Conservation (phyloP, 257 asterid species). For the Solanum arcanum region DNA sequence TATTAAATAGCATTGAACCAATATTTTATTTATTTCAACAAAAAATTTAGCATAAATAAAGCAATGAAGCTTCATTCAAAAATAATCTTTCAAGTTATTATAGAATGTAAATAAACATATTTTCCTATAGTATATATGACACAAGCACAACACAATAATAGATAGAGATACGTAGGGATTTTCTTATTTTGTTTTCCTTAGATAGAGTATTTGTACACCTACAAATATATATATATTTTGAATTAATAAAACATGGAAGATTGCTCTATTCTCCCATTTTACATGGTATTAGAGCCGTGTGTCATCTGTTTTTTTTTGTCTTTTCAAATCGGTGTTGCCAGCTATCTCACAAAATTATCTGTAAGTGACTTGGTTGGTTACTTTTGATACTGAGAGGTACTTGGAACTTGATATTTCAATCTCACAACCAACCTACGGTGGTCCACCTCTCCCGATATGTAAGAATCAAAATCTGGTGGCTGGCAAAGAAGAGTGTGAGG, state of each 20-base stretch:
- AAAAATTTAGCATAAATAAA: neutral
- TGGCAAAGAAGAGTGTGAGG: neutral
- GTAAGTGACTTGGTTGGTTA: neutral
- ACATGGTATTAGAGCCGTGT: too few relatives aligned
- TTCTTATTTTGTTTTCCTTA: neutral
- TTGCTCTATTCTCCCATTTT: too few relatives aligned
- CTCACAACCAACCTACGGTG: neutral
- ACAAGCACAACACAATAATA: neutral
- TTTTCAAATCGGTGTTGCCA: neutral
- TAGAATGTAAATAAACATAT: neutral
- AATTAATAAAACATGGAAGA: neutral
- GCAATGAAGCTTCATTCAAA: neutral
- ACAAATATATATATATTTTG: neutral
- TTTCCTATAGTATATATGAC: too few relatives aligned
- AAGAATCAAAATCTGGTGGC: too few relatives aligned
- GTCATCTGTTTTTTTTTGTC: neutral
- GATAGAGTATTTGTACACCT: neutral
- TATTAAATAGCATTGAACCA: neutral
- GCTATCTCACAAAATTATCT: neutral
- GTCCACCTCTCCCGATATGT: neutral
- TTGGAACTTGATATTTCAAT: neutral
- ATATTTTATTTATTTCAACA: neutral
- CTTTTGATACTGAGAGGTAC: neutral
- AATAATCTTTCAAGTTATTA: neutral
- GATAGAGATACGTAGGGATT: neutral